phyloP scores from a whole-genome alignment of 345 rosid species.

The Corymbia maculata region DNA sequence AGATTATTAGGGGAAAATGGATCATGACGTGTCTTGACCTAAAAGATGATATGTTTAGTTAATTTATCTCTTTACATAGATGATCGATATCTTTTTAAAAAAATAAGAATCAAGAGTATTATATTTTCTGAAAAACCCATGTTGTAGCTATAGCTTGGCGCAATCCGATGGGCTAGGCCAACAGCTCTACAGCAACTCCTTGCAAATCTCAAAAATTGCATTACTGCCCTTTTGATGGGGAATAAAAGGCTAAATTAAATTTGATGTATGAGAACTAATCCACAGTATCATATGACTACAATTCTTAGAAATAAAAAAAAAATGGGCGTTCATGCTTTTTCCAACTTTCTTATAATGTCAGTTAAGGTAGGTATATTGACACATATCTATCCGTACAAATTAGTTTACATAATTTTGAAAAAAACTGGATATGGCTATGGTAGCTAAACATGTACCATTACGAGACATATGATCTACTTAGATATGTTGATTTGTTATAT shows the following conservation, averaged over 20 bases:
- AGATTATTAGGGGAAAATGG: not conserved
- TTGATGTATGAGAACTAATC: too few relatives aligned
- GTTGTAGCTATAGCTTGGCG: not conserved
- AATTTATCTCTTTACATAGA: too few relatives aligned
- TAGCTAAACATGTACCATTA: not conserved
- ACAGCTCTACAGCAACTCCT: not conserved
- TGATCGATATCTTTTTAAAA: not conserved
- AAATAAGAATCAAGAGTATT: not conserved
- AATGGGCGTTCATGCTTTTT: rapidly evolving
- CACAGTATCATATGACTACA: too few relatives aligned
- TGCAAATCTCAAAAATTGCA: not conserved
- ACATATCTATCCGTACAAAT: too few relatives aligned
- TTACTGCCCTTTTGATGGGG: not conserved
- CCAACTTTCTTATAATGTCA: too few relatives aligned
- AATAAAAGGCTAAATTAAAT: not conserved
- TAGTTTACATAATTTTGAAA: not conserved
- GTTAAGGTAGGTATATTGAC: too few relatives aligned
- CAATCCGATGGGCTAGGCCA: not conserved
- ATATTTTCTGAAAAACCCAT: not conserved
- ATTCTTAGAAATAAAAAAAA: too few relatives aligned
- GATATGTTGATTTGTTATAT: not conserved
- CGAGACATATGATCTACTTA: not conserved
- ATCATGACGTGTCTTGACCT: not conserved
- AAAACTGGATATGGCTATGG: not conserved
- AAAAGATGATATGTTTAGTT: too few relatives aligned